Percentiles rank a stretch among this genome's conserved stretches.
Conservation (phyloP, 495 filamentous ascomycete species). For the Aspergillus heteromorphus region DNA sequence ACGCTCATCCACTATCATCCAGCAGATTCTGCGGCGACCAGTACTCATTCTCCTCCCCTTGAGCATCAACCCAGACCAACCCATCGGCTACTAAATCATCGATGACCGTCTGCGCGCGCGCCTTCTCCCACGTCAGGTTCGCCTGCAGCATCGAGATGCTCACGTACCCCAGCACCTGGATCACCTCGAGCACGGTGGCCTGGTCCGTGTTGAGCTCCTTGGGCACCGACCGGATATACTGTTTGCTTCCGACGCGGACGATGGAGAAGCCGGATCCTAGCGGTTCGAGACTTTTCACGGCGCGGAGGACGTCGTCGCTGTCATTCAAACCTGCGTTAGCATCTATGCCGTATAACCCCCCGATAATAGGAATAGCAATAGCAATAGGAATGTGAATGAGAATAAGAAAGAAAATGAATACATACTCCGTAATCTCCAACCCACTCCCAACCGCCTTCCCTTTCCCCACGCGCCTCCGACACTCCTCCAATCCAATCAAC, state of each 20-base stretch:
- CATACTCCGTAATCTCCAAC: constrained; percentile 65
- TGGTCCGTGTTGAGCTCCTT: constrained; percentile 97
- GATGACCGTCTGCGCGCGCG: constrained; percentile 79
- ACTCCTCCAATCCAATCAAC: constrained; percentile 77
- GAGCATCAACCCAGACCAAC: constrained; percentile 89
- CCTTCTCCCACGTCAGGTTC: constrained; percentile 83
- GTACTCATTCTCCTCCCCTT: constrained; percentile 85
- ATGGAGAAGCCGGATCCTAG: constrained; percentile 84
- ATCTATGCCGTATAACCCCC: too few species aligned
- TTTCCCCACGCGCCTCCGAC: constrained; percentile 64
- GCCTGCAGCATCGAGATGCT: constrained; percentile 84
- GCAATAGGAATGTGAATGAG: too few species aligned
- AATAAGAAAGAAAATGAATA: too few species aligned
- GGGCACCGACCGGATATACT: constrained; percentile 87
- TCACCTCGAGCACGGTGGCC: constrained; percentile 82
- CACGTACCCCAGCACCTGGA: constrained; percentile 80
- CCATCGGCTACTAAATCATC: constrained; percentile 88
- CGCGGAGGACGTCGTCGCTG: constrained; percentile 86
- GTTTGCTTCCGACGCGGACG: constrained; percentile 70
- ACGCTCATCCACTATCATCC: constrained; percentile 34
- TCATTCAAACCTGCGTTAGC: not conserved
- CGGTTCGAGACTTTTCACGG: constrained; percentile 81
- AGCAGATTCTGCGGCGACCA: constrained; percentile 70
- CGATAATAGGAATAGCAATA: too few species aligned
- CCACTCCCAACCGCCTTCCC: constrained; percentile 64